phyloP scores from a whole-genome alignment of 2,329 filamentous ascomycete genomes.

The Cercospora nicotianae region DNA sequence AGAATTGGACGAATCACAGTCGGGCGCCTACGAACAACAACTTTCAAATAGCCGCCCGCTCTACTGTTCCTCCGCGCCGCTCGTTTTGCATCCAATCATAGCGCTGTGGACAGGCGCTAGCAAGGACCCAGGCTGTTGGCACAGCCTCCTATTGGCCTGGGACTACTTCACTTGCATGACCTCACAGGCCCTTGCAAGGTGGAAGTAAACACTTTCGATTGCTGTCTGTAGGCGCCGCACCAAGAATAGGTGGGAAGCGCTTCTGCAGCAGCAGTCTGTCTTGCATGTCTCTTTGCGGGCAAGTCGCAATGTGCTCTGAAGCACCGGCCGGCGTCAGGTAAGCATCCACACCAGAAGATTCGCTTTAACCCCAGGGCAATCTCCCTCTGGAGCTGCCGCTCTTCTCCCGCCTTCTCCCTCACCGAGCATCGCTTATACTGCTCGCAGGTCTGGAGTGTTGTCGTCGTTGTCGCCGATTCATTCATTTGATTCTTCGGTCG shows the following conservation, averaged over 20 bases:
- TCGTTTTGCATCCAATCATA: constrained; percentile 19
- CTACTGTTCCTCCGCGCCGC: constrained; percentile 23
- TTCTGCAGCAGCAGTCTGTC: constrained; percentile 26
- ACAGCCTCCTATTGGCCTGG: constrained; percentile 21
- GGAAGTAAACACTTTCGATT: constrained; percentile 20
- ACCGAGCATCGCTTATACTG: constrained; percentile 29
- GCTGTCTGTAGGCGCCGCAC: constrained; percentile 32
- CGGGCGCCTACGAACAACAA: constrained; percentile 16
- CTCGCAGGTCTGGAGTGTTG: constrained; percentile 28
- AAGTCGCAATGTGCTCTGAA: constrained; percentile 26
- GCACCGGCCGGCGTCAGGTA: constrained; percentile 30
- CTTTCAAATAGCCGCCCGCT: constrained; percentile 15
- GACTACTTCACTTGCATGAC: constrained; percentile 19
- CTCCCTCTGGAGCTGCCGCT: constrained; percentile 20
- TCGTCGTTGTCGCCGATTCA: constrained; percentile 31
- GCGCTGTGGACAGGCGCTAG: constrained; percentile 3
- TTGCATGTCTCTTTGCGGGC: constrained; percentile 30
- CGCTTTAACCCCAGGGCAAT: constrained; percentile 25
- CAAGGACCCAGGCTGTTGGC: constrained; percentile 14
- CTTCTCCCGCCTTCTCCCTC: constrained; percentile 20
- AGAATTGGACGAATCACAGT: constrained; percentile 14
- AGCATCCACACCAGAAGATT: constrained; percentile 22
- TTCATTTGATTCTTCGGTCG: constrained; percentile 37
- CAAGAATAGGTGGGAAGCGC: constrained; percentile 32
- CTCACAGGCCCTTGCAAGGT: constrained; percentile 20